phyloP scores from a whole-genome alignment of 345 rosid genomes.

The Rhizophora mangle region DNA sequence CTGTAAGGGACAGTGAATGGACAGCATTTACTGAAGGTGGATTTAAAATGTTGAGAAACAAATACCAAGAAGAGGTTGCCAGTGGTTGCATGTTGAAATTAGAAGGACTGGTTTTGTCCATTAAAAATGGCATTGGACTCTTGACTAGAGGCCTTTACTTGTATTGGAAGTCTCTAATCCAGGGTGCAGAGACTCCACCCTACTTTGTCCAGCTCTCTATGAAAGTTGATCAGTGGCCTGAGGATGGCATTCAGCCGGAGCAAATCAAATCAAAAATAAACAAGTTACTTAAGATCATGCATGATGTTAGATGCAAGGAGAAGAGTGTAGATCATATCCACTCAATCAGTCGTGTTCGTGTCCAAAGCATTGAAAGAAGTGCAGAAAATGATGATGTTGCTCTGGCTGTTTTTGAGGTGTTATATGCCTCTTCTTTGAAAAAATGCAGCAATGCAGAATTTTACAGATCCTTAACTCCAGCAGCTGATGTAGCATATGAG shows the following conservation, averaged over 20 bases:
- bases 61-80: conserved; percentile 6
- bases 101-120: conserved; percentile 8
- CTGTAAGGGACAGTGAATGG: conserved; percentile 33
- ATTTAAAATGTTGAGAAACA: conserved; percentile 16
- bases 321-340: conserved; percentile 18
- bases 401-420: conserved; percentile 43
- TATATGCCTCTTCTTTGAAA: conserved; percentile 34
- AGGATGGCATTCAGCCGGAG: conserved; percentile 46
- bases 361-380: conserved; percentile 42
- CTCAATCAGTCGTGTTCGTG: conserved; percentile 33
- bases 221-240: conserved; percentile 42
- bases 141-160: conserved; percentile 19
- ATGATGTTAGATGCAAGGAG: conserved; percentile 31
- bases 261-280: conserved; percentile 39
- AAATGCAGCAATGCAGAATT: conserved; percentile 13
- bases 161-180: conserved; percentile 41
- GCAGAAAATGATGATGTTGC: conserved; percentile 36
- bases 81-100: conserved; percentile 17
- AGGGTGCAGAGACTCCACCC: conserved; percentile 44
- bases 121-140: conserved; percentile 8
- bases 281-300: conserved; percentile 29
- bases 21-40: conserved; percentile 8
- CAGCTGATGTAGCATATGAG: conserved; percentile 45
- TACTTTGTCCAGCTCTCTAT: conserved; percentile 45
- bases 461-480: conserved; percentile 43